These are phyloP conservation scores for Ilex aquifolium DNA, from an alignment of 257 asterid genomes.

Conservation along the genomic window DNA sequence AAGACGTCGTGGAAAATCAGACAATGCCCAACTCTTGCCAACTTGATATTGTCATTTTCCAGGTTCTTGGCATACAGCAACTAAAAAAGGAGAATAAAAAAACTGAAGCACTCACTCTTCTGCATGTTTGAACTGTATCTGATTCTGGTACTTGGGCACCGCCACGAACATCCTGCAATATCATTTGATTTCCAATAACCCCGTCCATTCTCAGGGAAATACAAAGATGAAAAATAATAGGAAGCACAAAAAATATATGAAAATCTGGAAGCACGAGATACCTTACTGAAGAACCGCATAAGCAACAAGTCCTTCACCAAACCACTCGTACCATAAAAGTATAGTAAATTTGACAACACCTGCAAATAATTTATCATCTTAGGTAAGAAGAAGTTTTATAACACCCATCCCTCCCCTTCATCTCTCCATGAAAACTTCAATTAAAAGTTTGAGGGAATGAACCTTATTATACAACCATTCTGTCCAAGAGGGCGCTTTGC, in stretches of 20 bases:
- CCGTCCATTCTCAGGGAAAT: slow-evolving; percentile 1
- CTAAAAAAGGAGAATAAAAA: neutral
- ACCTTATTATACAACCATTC: slow-evolving; percentile 98
- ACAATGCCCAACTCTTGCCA: neutral
- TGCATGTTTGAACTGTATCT: slow-evolving; percentile 52
- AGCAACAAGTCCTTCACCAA: slow-evolving; percentile 80
- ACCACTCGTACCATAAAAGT: slow-evolving; percentile 86
- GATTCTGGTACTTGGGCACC: slow-evolving; percentile 48
- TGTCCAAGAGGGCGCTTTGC: slow-evolving; percentile 96
- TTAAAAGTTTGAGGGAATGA: slow-evolving; percentile 1
- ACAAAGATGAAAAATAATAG: neutral
- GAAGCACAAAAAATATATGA: slow-evolving; percentile 5
- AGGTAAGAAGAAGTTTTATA: neutral
- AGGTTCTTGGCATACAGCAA: neutral
- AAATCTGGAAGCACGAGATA: slow-evolving; percentile 5
- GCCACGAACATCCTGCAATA: slow-evolving; percentile 56
- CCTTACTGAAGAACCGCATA: slow-evolving; percentile 97
- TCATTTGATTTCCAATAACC: neutral
- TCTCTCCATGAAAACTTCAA: no score
- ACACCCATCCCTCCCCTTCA: no score
- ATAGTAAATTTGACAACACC: slow-evolving; percentile 89
- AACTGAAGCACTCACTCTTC: slow-evolving; percentile 47
- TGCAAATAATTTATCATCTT: neutral
- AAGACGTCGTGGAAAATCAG: slow-evolving; percentile 13
- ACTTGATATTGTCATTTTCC: neutral